Evolutionary conservation across 2,329 filamentous ascomycete genomes (phyloP).

Genomic region (Cytospora mali): DNA sequence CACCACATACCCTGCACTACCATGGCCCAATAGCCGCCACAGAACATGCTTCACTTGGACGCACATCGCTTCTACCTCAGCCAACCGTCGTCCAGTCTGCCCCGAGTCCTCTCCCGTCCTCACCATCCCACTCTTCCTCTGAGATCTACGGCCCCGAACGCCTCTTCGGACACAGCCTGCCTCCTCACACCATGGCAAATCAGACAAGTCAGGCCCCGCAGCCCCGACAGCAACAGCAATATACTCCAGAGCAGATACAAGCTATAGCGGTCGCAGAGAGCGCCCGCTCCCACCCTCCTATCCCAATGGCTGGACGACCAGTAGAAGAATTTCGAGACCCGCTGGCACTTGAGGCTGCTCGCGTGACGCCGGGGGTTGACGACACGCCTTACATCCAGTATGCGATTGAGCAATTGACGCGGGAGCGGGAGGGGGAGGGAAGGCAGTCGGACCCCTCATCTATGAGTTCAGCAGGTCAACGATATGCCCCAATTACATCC

Average conservation of each 20-base stretch:
- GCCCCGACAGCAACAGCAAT: constrained; percentile 29
- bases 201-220: constrained; percentile 32
- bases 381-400: constrained; percentile 88
- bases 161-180: constrained; percentile 40
- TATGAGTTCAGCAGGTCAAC: constrained; percentile 37
- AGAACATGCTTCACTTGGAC: constrained; percentile 33
- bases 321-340: constrained; percentile 52
- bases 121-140: constrained; percentile 38
- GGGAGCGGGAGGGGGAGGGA: constrained; percentile 69
- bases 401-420: constrained; percentile 83
- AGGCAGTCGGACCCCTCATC: constrained; percentile 55
- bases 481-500: constrained; percentile 7
- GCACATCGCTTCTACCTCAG: constrained; percentile 40
- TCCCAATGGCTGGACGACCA: constrained; percentile 21
- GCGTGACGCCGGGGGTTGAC: constrained; percentile 75
- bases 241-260: constrained; percentile 30
- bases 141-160: constrained; percentile 51
- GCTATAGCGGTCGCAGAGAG: constrained; percentile 26
- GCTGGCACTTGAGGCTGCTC: constrained; percentile 51
- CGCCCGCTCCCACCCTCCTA: constrained; percentile 10
- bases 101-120: constrained; percentile 44
- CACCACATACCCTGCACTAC: constrained; percentile 26
- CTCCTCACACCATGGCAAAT: constrained; percentile 29
- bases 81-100: constrained; percentile 40
- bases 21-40: constrained; percentile 30